Percentiles rank a stretch among this genome's conserved stretches.
Conservation (phyloP, 2,329 filamentous ascomycete species). For the Arthrocladium fulminans region DNA sequence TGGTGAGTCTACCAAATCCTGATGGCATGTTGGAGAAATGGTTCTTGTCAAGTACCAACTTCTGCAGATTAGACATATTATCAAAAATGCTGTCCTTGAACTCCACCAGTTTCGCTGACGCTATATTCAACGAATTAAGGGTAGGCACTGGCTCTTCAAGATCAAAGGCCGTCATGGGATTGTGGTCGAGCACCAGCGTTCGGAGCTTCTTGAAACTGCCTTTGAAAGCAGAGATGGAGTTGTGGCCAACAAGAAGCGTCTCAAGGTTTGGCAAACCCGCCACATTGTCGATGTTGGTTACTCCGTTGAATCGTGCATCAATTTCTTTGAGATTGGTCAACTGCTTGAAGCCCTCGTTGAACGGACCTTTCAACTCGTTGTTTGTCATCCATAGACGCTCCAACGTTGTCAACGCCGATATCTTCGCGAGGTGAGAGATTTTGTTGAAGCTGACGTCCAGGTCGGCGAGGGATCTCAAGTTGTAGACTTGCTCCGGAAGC, state of each 20-base stretch:
- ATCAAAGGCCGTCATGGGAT: constrained; percentile 89
- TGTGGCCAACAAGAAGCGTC: constrained; percentile 83
- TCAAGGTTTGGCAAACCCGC: constrained; percentile 78
- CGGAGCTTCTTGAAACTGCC: constrained; percentile 80
- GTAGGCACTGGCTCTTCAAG: constrained; percentile 68
- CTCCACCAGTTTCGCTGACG: constrained; percentile 81
- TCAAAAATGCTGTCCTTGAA: constrained; percentile 79
- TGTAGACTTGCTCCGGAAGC: constrained; percentile 78
- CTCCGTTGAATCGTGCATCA: constrained; percentile 86
- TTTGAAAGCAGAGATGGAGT: constrained; percentile 79
- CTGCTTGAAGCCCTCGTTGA: constrained; percentile 65
- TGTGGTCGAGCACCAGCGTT: constrained; percentile 82
- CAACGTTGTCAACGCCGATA: constrained; percentile 68
- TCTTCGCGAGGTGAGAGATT: constrained; percentile 68
- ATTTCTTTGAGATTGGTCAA: constrained; percentile 74
- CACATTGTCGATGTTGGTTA: constrained; percentile 80
- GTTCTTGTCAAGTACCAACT: constrained; percentile 85
- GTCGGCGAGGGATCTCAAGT: constrained; percentile 74
- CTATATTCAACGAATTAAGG: constrained; percentile 77
- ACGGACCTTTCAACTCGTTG: constrained; percentile 69
- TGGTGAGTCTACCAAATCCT: constrained; percentile 73
- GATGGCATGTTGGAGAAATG: constrained; percentile 85
- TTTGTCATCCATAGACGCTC: constrained; percentile 94
- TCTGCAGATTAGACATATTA: constrained; percentile 77
- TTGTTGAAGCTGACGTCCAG: constrained; percentile 95